Conservation (phyloP, 139 green algal species). For the Volvox reticuliferus region DNA sequence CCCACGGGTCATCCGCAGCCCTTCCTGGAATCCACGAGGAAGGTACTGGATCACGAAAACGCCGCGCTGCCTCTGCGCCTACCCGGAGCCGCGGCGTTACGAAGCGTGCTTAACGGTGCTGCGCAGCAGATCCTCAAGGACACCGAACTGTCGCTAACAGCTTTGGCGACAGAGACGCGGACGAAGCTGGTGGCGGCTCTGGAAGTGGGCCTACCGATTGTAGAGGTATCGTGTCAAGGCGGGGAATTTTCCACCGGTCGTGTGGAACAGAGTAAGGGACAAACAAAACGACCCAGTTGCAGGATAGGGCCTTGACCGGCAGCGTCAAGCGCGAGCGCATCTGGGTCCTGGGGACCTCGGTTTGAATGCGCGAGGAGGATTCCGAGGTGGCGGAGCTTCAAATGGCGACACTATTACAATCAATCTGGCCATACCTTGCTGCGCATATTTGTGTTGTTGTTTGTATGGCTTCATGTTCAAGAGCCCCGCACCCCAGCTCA, state of each 20-base stretch:
- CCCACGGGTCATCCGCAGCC: background rate
- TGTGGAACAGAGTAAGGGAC: too few species aligned
- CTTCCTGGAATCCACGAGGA: background rate
- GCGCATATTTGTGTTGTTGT: too few species aligned
- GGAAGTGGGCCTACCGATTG: background rate
- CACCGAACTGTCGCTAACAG: background rate
- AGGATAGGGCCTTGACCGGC: too few species aligned
- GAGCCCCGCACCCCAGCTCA: background rate
- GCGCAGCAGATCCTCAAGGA: background rate
- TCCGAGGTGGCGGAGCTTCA: too few species aligned
- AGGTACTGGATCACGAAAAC: conserved; percentile 1
- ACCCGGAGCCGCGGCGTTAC: background rate
- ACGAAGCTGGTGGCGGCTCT: background rate
- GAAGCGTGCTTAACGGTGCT: background rate
- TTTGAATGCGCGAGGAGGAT: too few species aligned
- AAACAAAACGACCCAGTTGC: too few species aligned
- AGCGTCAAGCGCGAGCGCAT: too few species aligned
- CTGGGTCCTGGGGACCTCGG: too few species aligned
- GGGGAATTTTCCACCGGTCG: background rate
- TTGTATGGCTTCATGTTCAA: too few species aligned
- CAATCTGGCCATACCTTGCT: too few species aligned
- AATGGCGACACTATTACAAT: too few species aligned
- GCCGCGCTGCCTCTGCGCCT: conserved; percentile 31
- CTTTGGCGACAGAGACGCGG: background rate
- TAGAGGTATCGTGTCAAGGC: background rate